A percentile compares a stretch with the other conserved stretches of the same genome.
phyloP scores from a whole-genome alignment of 768 basidiomycete species.

The Rhodotorula sphaerocarpa region DNA sequence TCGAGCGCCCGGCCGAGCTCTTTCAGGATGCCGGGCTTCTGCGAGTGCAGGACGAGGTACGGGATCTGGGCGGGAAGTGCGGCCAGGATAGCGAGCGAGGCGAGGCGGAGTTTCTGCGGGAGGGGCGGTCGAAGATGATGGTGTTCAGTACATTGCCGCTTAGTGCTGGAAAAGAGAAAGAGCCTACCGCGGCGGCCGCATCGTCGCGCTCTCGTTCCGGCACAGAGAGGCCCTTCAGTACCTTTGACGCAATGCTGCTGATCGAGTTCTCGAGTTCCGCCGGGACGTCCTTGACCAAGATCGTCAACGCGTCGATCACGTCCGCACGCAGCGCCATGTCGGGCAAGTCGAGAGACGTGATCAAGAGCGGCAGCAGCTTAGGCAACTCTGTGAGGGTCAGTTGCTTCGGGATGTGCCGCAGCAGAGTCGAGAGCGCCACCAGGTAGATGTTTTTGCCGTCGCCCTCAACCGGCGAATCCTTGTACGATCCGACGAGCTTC shows the following conservation, averaged over 20 bases:
- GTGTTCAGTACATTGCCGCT: not conserved
- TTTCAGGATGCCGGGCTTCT: constrained; percentile 63
- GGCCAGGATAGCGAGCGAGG: constrained; percentile 66
- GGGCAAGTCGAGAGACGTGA: constrained; percentile 72
- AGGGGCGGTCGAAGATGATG: not conserved
- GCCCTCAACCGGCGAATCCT: constrained; percentile 39
- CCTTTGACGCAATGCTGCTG: constrained; percentile 57
- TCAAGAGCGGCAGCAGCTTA: constrained; percentile 63
- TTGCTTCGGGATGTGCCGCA: constrained; percentile 68
- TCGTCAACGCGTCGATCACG: constrained; percentile 69
- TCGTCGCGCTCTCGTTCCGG: not conserved
- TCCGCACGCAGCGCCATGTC: constrained; percentile 65
- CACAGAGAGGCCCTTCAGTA: constrained; percentile 55
- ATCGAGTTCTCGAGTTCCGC: constrained; percentile 59
- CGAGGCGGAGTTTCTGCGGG: constrained; percentile 60
- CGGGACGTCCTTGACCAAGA: constrained; percentile 55
- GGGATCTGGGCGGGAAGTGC: constrained; percentile 66
- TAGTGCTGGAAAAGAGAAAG: not conserved
- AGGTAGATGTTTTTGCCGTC: constrained; percentile 54
- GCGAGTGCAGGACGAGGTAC: constrained; percentile 73
- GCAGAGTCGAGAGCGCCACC: constrained; percentile 70
- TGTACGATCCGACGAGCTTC: constrained; percentile 61
- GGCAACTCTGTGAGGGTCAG: constrained; percentile 64
- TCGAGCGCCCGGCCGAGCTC: constrained; percentile 70
- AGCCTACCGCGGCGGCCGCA: constrained; percentile 19